phyloP scores from a whole-genome alignment of 805 yeast genomes.

The Candida ulmi region DNA sequence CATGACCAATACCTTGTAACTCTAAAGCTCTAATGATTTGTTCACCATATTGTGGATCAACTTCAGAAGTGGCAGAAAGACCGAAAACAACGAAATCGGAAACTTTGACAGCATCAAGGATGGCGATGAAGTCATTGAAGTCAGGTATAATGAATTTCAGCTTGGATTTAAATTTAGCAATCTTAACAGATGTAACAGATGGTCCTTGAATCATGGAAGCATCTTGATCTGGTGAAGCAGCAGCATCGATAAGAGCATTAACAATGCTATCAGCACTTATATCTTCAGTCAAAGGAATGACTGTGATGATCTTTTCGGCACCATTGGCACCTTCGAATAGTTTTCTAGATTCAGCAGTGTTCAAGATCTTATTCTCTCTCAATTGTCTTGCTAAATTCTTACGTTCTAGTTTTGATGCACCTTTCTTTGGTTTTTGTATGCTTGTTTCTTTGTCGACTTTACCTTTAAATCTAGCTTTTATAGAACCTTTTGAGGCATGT shows the following conservation, averaged over 20 bases:
- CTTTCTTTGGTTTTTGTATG: conserved; percentile 25
- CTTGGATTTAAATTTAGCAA: conserved; percentile 68
- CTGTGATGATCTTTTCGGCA: conserved; percentile 77
- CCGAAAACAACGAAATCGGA: conserved; percentile 89
- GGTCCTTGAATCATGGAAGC: conserved; percentile 33
- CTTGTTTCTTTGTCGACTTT: conserved; percentile 69
- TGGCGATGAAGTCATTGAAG: conserved; percentile 53
- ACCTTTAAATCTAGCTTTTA: conserved; percentile 79
- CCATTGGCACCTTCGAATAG: conserved; percentile 77
- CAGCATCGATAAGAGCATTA: conserved; percentile 39
- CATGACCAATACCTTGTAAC: conserved; percentile 86
- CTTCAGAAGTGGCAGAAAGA: conserved; percentile 82
- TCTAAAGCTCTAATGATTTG: conserved; percentile 83
- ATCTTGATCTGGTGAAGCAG: conserved; percentile 29
- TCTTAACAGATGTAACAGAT: conserved; percentile 44
- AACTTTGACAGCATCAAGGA: conserved; percentile 81
- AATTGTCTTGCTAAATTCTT: conserved; percentile 75
- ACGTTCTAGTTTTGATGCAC: conserved; percentile 53
- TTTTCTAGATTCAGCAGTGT: conserved; percentile 52
- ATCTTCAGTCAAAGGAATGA: conserved; percentile 76
- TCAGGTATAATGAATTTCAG: conserved; percentile 72
- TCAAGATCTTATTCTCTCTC: conserved; percentile 63
- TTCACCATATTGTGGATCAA: conserved; percentile 76
- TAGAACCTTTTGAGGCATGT: conserved; percentile 83
- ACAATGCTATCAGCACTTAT: conserved; percentile 51